A percentile compares a stretch with the other conserved stretches of the same genome.
Conservation (phyloP, 2,329 filamentous ascomycete species). For the Nemania serpens region DNA sequence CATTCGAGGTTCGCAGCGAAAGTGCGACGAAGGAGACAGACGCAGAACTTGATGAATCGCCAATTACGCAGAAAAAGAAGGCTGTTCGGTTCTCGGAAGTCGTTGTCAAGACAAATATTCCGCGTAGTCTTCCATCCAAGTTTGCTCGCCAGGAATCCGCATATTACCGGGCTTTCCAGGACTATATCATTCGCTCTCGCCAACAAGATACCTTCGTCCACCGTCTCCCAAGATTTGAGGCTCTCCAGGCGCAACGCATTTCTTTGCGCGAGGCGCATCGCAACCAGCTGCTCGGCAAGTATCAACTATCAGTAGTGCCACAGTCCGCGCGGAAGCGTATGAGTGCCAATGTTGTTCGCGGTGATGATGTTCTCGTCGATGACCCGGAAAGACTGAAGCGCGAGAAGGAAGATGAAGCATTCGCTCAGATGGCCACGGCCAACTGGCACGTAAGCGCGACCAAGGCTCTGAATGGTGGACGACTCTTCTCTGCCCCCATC, state of each 20-base stretch:
- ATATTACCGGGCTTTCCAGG: conserved; percentile 87
- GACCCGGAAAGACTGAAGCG: conserved; percentile 66
- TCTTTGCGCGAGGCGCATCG: conserved; percentile 74
- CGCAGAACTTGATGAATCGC: conserved; percentile 35
- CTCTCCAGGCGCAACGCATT: conserved; percentile 80
- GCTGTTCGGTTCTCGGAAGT: conserved; percentile 73
- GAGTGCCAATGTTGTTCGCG: conserved; percentile 74
- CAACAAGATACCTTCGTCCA: conserved; percentile 81
- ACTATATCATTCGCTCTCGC: conserved; percentile 68
- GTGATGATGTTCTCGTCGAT: conserved; percentile 66
- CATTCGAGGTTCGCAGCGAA: conserved; percentile 41
- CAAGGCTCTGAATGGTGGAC: conserved; percentile 67
- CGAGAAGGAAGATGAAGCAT: conserved; percentile 81
- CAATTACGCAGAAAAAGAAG: conserved; percentile 61
- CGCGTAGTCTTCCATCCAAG: conserved; percentile 57
- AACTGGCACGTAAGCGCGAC: conserved; percentile 66
- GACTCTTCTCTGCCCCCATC: conserved; percentile 66
- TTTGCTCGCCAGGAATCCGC: conserved; percentile 69
- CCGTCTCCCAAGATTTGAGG: conserved; percentile 83
- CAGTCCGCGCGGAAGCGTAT: conserved; percentile 72
- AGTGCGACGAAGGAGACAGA: conserved; percentile 37
- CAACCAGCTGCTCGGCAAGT: conserved; percentile 83
- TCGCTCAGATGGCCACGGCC: conserved; percentile 68
- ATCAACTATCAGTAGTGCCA: conserved; percentile 72
- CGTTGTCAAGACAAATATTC: conserved; percentile 50